These are phyloP conservation scores for Sinapis alba DNA, from an alignment of 441 rosid genomes.

Conservation along the genomic window DNA sequence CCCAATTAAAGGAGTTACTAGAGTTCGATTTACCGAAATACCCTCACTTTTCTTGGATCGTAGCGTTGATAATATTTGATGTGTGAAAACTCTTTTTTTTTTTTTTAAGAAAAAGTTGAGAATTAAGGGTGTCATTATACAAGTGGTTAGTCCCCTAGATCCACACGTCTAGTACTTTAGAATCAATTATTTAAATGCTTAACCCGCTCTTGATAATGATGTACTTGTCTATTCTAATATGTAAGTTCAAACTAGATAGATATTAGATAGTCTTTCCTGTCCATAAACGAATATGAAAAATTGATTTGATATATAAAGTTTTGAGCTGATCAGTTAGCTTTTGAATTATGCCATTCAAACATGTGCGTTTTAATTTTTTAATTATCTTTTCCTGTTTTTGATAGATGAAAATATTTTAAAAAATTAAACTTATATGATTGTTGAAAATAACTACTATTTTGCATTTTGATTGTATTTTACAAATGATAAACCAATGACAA, in stretches of 20 bases:
- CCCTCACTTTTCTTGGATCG: slow-evolving; percentile 10
- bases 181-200: not conserved
- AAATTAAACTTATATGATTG: not conserved
- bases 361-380: no score
- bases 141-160: slow-evolving; percentile 23
- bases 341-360: no score
- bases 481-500: not conserved
- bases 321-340: no score
- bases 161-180: slow-evolving; percentile 1
- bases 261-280: not conserved
- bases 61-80: not conserved
- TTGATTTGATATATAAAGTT: no score
- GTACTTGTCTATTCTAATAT: not conserved
- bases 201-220: not conserved
- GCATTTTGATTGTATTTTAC: not conserved
- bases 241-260: not conserved
- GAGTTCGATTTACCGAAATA: not conserved
- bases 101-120: not conserved
- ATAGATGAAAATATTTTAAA: not conserved
- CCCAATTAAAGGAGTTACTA: slow-evolving; percentile 20
- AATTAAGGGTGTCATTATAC: slow-evolving; percentile 27
- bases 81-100: not conserved
- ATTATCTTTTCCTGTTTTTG: no score
- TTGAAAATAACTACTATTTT: not conserved
- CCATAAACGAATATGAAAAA: not conserved